A percentile compares a stretch with the other conserved stretches of the same genome.
phyloP scores from a whole-genome alignment of 1,284 basidiomycete genomes.

The Moesziomyces antarcticus region DNA sequence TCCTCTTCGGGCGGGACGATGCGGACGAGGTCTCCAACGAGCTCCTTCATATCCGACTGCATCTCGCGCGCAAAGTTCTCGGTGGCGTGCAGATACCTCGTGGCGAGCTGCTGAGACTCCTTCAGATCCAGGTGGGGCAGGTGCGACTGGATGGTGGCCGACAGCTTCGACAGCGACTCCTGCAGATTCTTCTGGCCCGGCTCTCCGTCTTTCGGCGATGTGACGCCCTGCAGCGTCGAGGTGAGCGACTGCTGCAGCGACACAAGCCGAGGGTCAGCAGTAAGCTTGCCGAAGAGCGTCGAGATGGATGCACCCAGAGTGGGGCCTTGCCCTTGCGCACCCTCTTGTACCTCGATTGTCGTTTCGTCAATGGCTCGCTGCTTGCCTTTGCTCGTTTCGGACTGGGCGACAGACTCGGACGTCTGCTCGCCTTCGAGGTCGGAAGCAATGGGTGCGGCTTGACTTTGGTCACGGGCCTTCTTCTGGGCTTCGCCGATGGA shows the following conservation, averaged over 20 bases:
- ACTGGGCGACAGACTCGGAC: conserved; percentile 2
- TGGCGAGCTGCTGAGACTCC: conserved; percentile 54
- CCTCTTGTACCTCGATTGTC: conserved; percentile 1
- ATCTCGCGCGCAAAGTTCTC: conserved; percentile 54
- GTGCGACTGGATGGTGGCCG: conserved; percentile 47
- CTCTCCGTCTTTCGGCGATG: conserved; percentile 5
- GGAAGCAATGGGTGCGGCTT: neutral
- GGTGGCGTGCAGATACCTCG: conserved; percentile 47
- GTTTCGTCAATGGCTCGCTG: conserved; percentile 26
- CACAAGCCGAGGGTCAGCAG: conserved; percentile 35
- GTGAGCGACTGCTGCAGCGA: conserved; percentile 44
- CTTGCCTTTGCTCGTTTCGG: conserved; percentile 42
- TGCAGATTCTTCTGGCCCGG: conserved; percentile 34
- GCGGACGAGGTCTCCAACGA: conserved; percentile 55
- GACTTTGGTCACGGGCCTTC: conserved; percentile 47
- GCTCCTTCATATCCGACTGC: conserved; percentile 54
- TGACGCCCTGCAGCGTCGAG: conserved; percentile 25
- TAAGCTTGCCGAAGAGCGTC: conserved; percentile 44
- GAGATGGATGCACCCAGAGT: conserved; percentile 32
- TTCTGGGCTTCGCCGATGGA: conserved; percentile 56
- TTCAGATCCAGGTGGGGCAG: conserved; percentile 56
- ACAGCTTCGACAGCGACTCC: conserved; percentile 46
- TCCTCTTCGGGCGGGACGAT: conserved; percentile 56
- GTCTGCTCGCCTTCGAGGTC: neutral
- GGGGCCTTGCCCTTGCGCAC: conserved; percentile 7